phyloP scores from a whole-genome alignment of 768 basidiomycete species.

The Podaxis carcinomalis region DNA sequence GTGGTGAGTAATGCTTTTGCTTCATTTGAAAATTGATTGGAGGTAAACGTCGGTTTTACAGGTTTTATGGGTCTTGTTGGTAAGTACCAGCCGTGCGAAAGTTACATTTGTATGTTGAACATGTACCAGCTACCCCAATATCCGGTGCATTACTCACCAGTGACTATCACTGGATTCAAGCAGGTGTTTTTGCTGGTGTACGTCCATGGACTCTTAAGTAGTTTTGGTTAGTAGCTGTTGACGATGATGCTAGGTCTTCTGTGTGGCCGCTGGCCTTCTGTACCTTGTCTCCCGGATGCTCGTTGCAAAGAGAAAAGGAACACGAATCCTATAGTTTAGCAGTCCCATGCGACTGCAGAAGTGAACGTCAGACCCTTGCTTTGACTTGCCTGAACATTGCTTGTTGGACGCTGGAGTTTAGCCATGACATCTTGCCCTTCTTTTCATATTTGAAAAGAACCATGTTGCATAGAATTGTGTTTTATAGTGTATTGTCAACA shows the following conservation, averaged over 20 bases:
- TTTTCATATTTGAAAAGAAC: neutral
- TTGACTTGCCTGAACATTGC: too few relatives aligned
- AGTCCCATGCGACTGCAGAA: too few relatives aligned
- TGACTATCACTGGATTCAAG: conserved; percentile 38
- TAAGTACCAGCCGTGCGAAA: conserved; percentile 12
- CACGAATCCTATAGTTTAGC: conserved; percentile 17
- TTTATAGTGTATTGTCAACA: too few relatives aligned
- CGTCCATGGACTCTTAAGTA: conserved; percentile 3
- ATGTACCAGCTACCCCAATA: conserved; percentile 38
- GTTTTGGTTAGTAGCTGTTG: neutral
- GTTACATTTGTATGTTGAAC: neutral
- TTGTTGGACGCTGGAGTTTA: too few relatives aligned
- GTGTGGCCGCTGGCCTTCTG: conserved; percentile 18
- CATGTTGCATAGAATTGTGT: neutral
- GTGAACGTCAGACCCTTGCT: too few relatives aligned
- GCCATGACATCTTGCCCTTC: too few relatives aligned
- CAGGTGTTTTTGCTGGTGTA: conserved; percentile 37
- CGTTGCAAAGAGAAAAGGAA: conserved; percentile 19
- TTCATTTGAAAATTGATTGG: neutral
- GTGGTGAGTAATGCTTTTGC: conserved; percentile 25
- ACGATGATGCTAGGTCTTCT: conserved; percentile 10
- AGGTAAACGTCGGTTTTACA: conserved; percentile 1
- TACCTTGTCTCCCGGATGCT: conserved; percentile 19
- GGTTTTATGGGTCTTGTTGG: conserved; percentile 32
- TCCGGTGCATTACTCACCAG: conserved; percentile 45